phyloP scores from a whole-genome alignment of 345 rosid genomes.

The sweet orange (Citrus sinensis) region DVS_A1.0 CM039163.1:8824501-8825000 shows the following conservation, averaged over 20 bases:
- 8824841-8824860: constrained; percentile 95
- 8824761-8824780: constrained; percentile 88
- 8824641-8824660: not conserved
- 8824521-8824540: not conserved
- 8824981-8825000: constrained; percentile 4
- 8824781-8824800: constrained; percentile 92
- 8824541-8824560: not conserved
- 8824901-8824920: constrained; percentile 98
- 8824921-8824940: constrained; percentile 98
- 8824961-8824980: constrained; percentile 22
- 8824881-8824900: constrained; percentile 94
- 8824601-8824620: not conserved
- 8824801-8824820: constrained; percentile 89
- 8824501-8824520: no score
- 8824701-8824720: constrained; percentile 14
- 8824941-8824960: constrained; percentile 64
- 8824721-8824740: constrained; percentile 11
- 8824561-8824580: not conserved
- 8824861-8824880: constrained; percentile 98
- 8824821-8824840: constrained; percentile 91
- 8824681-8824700: not conserved
- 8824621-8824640: not conserved
- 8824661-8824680: not conserved
- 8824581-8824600: not conserved
- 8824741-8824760: constrained; percentile 66